A percentile compares a stretch with the other conserved stretches of the same genome.
Conservation (phyloP, 176 grass and related monocot species). For the Saccharum spontaneum region DNA sequence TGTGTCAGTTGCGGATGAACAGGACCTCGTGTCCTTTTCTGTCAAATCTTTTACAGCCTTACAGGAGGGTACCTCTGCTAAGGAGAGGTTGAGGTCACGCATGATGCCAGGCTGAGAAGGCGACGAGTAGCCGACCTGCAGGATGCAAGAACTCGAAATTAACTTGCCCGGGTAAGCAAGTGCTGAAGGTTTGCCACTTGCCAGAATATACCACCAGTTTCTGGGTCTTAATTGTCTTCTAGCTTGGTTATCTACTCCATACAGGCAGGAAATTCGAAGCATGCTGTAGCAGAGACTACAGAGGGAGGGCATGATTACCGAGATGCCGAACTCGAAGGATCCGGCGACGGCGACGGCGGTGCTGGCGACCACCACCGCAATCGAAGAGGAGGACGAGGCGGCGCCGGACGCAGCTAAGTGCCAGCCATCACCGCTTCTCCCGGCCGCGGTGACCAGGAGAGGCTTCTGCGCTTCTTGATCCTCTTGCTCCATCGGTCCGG, state of each 20-base stretch:
- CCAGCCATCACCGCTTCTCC: not conserved
- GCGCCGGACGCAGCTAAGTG: not conserved
- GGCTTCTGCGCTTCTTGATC: constrained; percentile 18
- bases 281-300: not conserved
- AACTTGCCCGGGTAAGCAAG: not conserved
- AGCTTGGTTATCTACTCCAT: not conserved
- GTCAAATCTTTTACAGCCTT: not conserved
- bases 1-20: not conserved
- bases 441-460: not conserved
- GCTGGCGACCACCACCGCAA: constrained; percentile 50
- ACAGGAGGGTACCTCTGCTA: constrained; percentile 52
- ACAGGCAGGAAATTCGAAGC: not conserved
- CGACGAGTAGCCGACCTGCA: constrained; percentile 90
- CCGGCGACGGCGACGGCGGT: constrained; percentile 58
- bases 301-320: constrained; percentile 27
- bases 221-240: not conserved
- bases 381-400: constrained; percentile 11
- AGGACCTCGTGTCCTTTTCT: not conserved
- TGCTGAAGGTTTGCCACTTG: not conserved
- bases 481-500: constrained; percentile 7
- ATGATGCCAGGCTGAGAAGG: constrained; percentile 79
- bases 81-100: constrained; percentile 68
- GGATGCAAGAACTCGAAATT: not conserved
- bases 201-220: not conserved
- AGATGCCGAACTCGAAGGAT: constrained; percentile 65